These are phyloP conservation scores for Clonostachys rosea DNA, from an alignment of 2,329 filamentous ascomycete species.

Conservation along the genomic window DNA sequence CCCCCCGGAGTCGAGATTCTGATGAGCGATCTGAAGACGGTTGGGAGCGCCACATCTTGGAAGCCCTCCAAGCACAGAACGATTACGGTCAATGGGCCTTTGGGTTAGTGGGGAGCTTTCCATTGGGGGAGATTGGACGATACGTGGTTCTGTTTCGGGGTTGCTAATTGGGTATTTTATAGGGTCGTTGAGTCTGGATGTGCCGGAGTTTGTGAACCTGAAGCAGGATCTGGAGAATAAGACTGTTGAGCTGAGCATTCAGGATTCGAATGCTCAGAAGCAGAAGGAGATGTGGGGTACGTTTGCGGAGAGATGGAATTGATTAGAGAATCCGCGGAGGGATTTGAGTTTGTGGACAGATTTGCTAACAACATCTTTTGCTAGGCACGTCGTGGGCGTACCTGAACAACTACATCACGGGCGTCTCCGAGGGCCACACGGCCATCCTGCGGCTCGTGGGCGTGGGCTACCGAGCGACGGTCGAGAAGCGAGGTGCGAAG, in stretches of 20 bases:
- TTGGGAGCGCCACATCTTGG: slow-evolving; percentile 53
- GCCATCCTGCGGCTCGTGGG: slow-evolving; percentile 90
- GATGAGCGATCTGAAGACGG: slow-evolving; percentile 56
- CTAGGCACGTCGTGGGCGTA: slow-evolving; percentile 86
- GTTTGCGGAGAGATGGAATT: slow-evolving; percentile 8
- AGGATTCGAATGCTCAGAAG: slow-evolving; percentile 62
- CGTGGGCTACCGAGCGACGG: slow-evolving; percentile 87
- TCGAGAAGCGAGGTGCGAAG: slow-evolving; percentile 72
- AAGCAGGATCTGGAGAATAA: slow-evolving; percentile 58
- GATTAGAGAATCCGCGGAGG: background rate
- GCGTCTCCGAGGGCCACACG: slow-evolving; percentile 94
- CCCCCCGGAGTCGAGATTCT: slow-evolving; percentile 79
- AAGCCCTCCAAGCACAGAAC: slow-evolving; percentile 58
- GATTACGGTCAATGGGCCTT: slow-evolving; percentile 74
- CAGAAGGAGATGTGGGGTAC: slow-evolving; percentile 96
- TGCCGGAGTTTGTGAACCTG: slow-evolving; percentile 77
- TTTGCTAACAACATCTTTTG: background rate
- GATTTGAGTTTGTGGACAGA: no score
- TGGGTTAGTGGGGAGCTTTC: slow-evolving; percentile 47
- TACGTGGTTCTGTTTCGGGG: background rate
- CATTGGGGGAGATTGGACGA: background rate
- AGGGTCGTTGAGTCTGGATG: slow-evolving; percentile 71
- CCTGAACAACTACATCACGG: slow-evolving; percentile 84
- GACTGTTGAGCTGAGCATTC: slow-evolving; percentile 65
- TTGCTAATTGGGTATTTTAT: slow-evolving; percentile 5